These are phyloP conservation scores for Solanum gracilifrons DNA, from an alignment of 257 asterid genomes.

Conservation along the genomic window DNA sequence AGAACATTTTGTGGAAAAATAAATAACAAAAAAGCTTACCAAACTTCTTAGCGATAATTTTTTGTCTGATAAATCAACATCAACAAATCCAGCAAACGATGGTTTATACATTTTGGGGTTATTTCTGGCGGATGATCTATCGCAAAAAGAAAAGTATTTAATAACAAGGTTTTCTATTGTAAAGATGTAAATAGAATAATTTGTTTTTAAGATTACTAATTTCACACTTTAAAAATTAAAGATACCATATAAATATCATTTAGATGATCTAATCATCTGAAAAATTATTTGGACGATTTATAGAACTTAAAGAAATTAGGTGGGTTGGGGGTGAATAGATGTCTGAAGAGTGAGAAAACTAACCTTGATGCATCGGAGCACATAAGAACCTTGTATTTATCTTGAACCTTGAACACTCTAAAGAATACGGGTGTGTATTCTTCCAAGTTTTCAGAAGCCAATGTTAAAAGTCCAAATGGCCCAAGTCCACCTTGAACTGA, in stretches of 20 bases:
- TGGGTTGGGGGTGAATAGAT: background rate
- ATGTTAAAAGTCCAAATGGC: background rate
- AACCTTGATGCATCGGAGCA: background rate
- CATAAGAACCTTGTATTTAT: background rate
- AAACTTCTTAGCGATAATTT: slow-evolving; percentile 54
- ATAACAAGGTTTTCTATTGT: background rate
- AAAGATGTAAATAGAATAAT: too few relatives aligned
- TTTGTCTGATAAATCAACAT: slow-evolving; percentile 41
- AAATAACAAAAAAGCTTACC: slow-evolving; percentile 14
- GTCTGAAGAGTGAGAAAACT: background rate
- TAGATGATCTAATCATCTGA: background rate
- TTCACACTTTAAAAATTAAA: too few relatives aligned
- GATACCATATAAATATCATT: background rate
- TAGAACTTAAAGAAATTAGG: too few relatives aligned
- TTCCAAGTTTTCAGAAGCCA: background rate
- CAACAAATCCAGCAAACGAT: slow-evolving; percentile 52
- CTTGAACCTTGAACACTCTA: background rate
- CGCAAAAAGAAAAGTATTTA: background rate
- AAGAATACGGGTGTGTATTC: background rate
- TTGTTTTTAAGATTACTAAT: too few relatives aligned
- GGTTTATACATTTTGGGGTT: slow-evolving; percentile 15
- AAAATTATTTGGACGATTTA: background rate
- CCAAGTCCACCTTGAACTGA: background rate
- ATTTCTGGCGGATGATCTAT: background rate
- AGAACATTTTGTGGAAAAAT: background rate